phyloP scores from a whole-genome alignment of 805 yeast species.

The Candida insectorum region DNA sequence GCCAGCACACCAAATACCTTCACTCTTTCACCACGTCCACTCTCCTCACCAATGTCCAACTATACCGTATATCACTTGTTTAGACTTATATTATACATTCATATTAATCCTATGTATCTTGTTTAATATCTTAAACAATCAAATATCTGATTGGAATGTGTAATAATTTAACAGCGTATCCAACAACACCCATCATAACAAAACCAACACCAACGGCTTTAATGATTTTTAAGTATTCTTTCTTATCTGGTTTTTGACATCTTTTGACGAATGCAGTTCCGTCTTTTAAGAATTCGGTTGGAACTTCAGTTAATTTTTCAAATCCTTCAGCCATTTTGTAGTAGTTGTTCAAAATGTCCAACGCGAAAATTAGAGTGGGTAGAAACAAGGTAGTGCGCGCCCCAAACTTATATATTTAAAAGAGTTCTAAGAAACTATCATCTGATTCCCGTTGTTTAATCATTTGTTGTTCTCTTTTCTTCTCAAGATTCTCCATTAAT shows the following conservation, averaged over 20 bases:
- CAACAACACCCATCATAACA: constrained; percentile 96
- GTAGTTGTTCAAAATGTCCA: constrained; percentile 1
- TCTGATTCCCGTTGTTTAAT: constrained; percentile 14
- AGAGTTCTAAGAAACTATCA: constrained; percentile 22
- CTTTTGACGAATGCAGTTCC: constrained; percentile 84
- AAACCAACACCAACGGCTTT: constrained; percentile 97
- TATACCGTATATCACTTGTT: too few relatives aligned
- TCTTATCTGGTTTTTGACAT: constrained; percentile 89
- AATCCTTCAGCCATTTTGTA: constrained; percentile 61
- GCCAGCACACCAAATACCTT: too few relatives aligned
- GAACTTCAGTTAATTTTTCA: constrained; percentile 80
- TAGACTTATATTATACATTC: too few relatives aligned
- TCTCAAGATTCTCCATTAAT: constrained; percentile 16
- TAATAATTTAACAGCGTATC: constrained; percentile 88
- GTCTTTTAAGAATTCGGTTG: constrained; percentile 87
- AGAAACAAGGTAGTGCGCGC: too few relatives aligned
- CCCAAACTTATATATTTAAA: constrained; percentile 5
- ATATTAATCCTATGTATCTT: too few relatives aligned
- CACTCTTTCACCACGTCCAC: too few relatives aligned
- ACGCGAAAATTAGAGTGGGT: too few relatives aligned
- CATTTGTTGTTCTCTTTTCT: constrained; percentile 20
- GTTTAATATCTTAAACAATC: constrained; percentile 87
- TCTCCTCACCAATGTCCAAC: too few relatives aligned
- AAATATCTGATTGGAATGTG: constrained; percentile 96
- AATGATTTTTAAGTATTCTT: constrained; percentile 83